Evolutionary conservation across 2,329 filamentous ascomycete species (phyloP), one percentile per base, ranked within the genome.

Genomic region (Atkinsonella hypoxylon): DNA sequence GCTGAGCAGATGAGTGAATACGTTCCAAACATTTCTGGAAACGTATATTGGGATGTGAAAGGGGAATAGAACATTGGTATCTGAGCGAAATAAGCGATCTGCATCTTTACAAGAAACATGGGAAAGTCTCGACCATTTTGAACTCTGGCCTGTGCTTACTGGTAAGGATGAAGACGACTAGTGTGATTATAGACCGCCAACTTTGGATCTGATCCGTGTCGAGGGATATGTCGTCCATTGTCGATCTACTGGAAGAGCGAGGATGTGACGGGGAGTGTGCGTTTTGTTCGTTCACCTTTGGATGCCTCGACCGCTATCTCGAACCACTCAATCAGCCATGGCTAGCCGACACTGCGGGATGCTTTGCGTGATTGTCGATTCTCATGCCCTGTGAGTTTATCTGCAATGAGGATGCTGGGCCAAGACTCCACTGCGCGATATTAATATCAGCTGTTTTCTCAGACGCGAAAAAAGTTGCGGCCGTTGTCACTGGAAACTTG

Each of bases 101-200:
- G 8, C 5, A 26, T 48, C 46, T 18, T 17, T 34, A 32, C 26
- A 26, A 26, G 26, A 5, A 26, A 26, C 7, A 26, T 26, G 8
- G 6, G 20, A 22, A 2, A 22, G 20, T 22, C 20, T 22, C 20
- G 20, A 22, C 11, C 22, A 39, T 32, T 41, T 13, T 36, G 32
- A 22, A 34, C 13, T 31, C 12, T 17, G 32, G 40, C 41, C 31
- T 31, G 43, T 18, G 78, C 82, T 73, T 68, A 87, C 83, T 88
- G 4, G 83, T 83, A 40, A 85, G 42, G 34, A 87, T 69, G 58
- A 88, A 88, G 43, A 83, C 75, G 49, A 88, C 67, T 34, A 88
- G 71, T 0, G 83, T 87, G 51, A 87, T 66, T 47, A 88, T 87
- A 15, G 83, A 86, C 47, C 77, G 73, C 83, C 83, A 87, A 51